Evolutionary conservation across 108 stramenopile genomes (phyloP).

Genomic region (Pseudonitzschia delicatissima): DNA sequence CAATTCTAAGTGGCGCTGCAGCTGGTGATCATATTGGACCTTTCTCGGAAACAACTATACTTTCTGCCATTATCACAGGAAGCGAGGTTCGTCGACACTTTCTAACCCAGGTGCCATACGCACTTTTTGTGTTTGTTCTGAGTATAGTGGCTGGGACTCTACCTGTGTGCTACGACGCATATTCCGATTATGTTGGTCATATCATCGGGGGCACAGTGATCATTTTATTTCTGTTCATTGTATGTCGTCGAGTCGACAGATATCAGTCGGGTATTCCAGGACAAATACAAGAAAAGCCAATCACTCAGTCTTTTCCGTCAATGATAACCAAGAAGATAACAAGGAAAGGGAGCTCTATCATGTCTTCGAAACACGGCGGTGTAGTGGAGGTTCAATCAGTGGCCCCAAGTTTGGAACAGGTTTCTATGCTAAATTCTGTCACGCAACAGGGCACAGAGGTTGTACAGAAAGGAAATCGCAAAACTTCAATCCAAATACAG

Average conservation of each 20-base stretch:
- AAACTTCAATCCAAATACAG: background rate
- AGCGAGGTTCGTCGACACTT: constrained; percentile 44
- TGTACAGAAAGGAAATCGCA: background rate
- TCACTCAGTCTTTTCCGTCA: background rate
- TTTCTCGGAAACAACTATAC: constrained; percentile 63
- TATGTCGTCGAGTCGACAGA: constrained; percentile 9
- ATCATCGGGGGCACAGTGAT: constrained; percentile 11
- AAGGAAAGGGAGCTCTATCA: background rate
- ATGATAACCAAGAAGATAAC: background rate
- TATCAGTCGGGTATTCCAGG: background rate
- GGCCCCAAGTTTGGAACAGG: background rate
- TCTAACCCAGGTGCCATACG: constrained; percentile 63
- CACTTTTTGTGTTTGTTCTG: constrained; percentile 23
- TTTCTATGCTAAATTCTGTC: background rate
- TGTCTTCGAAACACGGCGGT: background rate
- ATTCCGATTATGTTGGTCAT: constrained; percentile 10
- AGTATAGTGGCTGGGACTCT: constrained; percentile 20
- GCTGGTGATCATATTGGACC: constrained; percentile 70
- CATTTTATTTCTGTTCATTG: constrained; percentile 13
- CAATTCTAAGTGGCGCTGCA: constrained; percentile 56
- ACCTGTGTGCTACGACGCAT: constrained; percentile 7
- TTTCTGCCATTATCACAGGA: constrained; percentile 45
- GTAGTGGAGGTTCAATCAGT: background rate
- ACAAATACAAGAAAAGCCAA: background rate
- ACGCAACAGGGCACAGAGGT: constrained; percentile 4